Evolutionary conservation across 768 basidiomycete species (phyloP), one percentile per base, ranked within the genome.

Genomic region (Austroboletus eburneus): DNA sequence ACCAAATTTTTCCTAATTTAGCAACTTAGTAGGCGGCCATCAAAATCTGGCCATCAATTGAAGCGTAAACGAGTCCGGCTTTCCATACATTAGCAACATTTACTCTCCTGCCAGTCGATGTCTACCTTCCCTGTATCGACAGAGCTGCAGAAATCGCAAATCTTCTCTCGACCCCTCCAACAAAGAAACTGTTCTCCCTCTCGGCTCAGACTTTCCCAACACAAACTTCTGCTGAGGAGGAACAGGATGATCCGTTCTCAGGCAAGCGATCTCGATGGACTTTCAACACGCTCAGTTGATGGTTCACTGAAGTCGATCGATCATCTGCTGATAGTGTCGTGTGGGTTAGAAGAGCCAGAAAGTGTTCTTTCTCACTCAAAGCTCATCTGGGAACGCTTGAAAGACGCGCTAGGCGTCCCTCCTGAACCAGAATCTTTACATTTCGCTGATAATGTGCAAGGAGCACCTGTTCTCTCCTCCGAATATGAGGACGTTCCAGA

Each of bases 331-430:
- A n/a, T n/a, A n/a, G n/a, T n/a, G n/a, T n/a, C n/a, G n/a, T n/a
- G n/a, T n/a, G n/a, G n/a, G n/a, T n/a, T n/a, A n/a, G n/a, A n/a
- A n/a, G n/a, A n/a, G n/a, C n/a, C n/a, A n/a, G n/a, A n/a, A n/a
- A n/a, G n/a, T n/a, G n/a, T n/a, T n/a, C n/a, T n/a, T n/a, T n/a
- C n/a, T n/a, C n/a, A n/a, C n/a, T n/a, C n/a, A n/a, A n/a, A n/a
- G n/a, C n/a, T n/a, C n/a, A 83, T 94, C 45, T 96, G 92, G 92
- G 91, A 94, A 64, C 79, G 91, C 46, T 71, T 94, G 58, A 93
- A 92, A 58, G 85, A 81, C 24, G 91, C 88, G 0, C 71, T 96
- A 2, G 92, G 92, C 5, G 84, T 92, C 5, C 91, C 92, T 9
- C 85, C 84, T 0, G 91, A 94, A 57, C 72, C 93, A 18, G 85